These are phyloP conservation scores for Hymenotorrendiella dingleyae DNA, from an alignment of 2,329 filamentous ascomycete genomes.

Conservation along the genomic window DNA sequence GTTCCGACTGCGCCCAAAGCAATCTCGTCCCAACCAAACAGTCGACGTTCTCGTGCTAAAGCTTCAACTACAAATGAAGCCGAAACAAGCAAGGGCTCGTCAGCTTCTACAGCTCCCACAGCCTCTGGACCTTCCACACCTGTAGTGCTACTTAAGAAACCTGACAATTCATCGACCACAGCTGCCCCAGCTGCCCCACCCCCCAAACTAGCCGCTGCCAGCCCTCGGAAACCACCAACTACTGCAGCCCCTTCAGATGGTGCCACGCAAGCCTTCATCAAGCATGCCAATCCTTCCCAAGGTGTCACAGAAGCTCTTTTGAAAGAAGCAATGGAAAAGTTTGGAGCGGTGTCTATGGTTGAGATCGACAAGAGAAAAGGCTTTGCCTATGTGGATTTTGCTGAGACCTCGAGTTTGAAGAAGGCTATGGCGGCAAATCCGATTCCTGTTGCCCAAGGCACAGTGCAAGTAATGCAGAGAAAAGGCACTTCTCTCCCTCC, in stretches of 20 bases:
- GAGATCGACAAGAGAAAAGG: conserved; percentile 95
- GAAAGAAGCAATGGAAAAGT: conserved; percentile 65
- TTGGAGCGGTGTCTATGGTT: conserved; percentile 70
- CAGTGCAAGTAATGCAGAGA: conserved; percentile 79
- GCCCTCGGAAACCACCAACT: conserved; percentile 26
- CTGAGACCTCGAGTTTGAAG: conserved; percentile 62
- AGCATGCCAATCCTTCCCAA: conserved; percentile 82
- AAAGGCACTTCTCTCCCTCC: conserved; percentile 78
- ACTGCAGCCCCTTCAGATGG: conserved; percentile 35
- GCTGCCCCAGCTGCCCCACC: conserved; percentile 26
- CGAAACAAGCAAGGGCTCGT: conserved; percentile 19
- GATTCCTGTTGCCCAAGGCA: conserved; percentile 74
- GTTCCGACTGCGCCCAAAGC: conserved; percentile 30
- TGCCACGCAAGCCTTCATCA: conserved; percentile 66
- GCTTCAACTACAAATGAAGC: conserved; percentile 25
- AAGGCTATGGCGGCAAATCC: conserved; percentile 80
- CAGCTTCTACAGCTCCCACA: conserved; percentile 16
- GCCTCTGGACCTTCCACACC: conserved; percentile 28
- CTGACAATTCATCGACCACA: conserved; percentile 23
- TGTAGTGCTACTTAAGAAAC: conserved; percentile 36
- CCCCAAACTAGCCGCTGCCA: conserved; percentile 15
- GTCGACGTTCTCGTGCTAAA: conserved; percentile 34
- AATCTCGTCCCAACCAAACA: conserved; percentile 13
- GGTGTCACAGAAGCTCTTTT: conserved; percentile 82
- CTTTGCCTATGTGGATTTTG: conserved; percentile 89